phyloP scores from a whole-genome alignment of 2,329 filamentous ascomycete species.

The Cladosporium sphaerospermum region DNA sequence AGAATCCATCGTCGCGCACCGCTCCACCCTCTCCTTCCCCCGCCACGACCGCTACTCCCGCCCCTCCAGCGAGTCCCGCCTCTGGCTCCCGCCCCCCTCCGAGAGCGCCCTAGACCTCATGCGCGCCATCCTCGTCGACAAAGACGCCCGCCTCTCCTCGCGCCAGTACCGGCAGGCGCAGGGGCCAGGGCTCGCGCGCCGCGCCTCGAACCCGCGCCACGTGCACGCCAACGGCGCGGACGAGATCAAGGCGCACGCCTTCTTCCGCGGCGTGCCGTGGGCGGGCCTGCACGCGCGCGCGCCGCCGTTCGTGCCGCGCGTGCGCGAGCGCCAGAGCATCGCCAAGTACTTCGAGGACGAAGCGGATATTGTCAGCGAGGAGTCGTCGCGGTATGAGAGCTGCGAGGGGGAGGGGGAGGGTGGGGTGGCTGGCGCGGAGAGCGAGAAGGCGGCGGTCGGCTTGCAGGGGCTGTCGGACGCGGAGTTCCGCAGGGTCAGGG shows the following conservation, averaged over 20 bases:
- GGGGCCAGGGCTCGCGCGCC: conserved; percentile 22
- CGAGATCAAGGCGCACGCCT: conserved; percentile 83
- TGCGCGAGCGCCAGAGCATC: conserved; percentile 45
- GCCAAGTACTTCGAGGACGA: conserved; percentile 90
- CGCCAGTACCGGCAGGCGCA: conserved; percentile 67
- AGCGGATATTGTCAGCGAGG: conserved; percentile 53
- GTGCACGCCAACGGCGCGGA: conserved; percentile 80
- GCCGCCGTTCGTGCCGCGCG: conserved; percentile 75
- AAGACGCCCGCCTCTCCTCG: conserved; percentile 68
- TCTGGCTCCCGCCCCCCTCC: conserved; percentile 50
- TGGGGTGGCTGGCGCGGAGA: conserved; percentile 8
- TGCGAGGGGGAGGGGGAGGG: conserved; percentile 17
- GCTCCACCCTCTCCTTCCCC: conserved; percentile 65
- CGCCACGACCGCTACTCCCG: conserved; percentile 45
- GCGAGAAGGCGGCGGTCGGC: conserved; percentile 27
- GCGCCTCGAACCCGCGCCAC: conserved; percentile 46
- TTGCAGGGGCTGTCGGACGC: conserved; percentile 25
- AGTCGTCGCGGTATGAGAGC: conserved; percentile 23
- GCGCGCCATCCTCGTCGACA: conserved; percentile 63
- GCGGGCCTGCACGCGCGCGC: conserved; percentile 61
- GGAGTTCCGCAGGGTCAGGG: conserved; percentile 26
- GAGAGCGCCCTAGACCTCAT: conserved; percentile 73
- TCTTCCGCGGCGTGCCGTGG: conserved; percentile 78
- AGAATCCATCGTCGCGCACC: conserved; percentile 72
- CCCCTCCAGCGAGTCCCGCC: conserved; percentile 32